Conservation (phyloP, 129 eudicot species). For the Dittrichia graveolens region DNA sequence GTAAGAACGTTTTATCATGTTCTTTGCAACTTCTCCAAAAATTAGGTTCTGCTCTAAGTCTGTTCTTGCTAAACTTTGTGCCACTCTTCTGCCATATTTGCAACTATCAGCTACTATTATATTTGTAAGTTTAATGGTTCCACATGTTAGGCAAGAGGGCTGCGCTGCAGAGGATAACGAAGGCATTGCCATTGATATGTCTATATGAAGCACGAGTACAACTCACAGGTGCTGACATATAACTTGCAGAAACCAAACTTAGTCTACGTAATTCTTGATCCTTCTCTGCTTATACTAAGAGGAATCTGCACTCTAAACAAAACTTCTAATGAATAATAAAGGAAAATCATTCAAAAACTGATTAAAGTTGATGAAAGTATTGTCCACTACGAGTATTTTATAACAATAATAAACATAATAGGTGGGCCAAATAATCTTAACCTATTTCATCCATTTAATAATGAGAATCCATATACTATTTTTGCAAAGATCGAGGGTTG, state of each 20-base stretch:
- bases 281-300: conserved; percentile 27
- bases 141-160: conserved; percentile 35
- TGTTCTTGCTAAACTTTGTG: conserved; percentile 28
- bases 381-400: conserved; percentile 6
- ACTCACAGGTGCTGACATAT: conserved; percentile 26
- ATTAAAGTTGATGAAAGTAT: conserved; percentile 6
- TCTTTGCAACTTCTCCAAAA: conserved; percentile 27
- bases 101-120: conserved; percentile 24
- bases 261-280: conserved; percentile 21
- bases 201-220: conserved; percentile 17
- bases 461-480: not conserved
- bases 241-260: conserved; percentile 29
- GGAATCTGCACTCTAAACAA: conserved; percentile 16
- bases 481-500: conserved; percentile 2
- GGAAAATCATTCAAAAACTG: conserved; percentile 11
- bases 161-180: conserved; percentile 36
- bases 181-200: conserved; percentile 49
- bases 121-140: conserved; percentile 37
- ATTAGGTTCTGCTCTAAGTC: conserved; percentile 30
- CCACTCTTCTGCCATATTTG: conserved; percentile 28
- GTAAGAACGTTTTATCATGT: conserved; percentile 28
- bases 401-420: not conserved
- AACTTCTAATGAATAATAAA: not conserved
- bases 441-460: not conserved
- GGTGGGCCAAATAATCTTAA: not conserved